These are phyloP conservation scores for Rhizopus arrhizus DNA, from an alignment of 371 early-diverging fungal genomes.

Conservation along the genomic window DNA sequence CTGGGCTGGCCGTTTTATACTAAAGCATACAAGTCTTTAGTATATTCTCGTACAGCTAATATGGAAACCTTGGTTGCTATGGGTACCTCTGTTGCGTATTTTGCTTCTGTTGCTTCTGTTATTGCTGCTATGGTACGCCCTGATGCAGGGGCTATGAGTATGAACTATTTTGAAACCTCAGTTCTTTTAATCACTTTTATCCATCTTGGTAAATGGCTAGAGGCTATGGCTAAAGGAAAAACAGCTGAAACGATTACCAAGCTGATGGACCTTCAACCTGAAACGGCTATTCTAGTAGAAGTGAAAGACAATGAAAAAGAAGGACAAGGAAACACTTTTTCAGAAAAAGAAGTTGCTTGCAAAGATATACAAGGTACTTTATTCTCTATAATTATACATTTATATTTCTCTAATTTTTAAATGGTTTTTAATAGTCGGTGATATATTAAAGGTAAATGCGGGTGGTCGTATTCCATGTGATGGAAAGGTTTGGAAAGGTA, in stretches of 20 bases:
- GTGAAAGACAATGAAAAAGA: not conserved
- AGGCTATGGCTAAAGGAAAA: constrained; percentile 70
- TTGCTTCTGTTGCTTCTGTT: constrained; percentile 59
- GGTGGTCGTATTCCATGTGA: constrained; percentile 74
- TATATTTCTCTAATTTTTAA: not conserved
- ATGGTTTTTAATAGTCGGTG: constrained; percentile 46
- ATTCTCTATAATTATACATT: not conserved
- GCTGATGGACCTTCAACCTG: constrained; percentile 70
- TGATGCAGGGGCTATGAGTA: constrained; percentile 30
- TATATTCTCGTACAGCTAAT: constrained; percentile 63
- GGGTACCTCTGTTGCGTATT: constrained; percentile 70
- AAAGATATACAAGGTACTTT: constrained; percentile 50
- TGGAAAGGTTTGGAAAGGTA: constrained; percentile 65
- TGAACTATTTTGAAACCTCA: constrained; percentile 70
- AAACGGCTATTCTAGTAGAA: constrained; percentile 56
- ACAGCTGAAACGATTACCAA: constrained; percentile 72
- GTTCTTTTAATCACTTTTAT: constrained; percentile 73
- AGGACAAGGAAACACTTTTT: constrained; percentile 15
- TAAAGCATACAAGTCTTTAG: constrained; percentile 57
- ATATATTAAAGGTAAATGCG: constrained; percentile 66
- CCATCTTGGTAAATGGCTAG: constrained; percentile 71
- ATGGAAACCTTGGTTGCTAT: constrained; percentile 74
- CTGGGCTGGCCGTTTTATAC: constrained; percentile 57
- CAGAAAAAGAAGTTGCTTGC: constrained; percentile 44
- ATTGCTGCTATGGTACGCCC: constrained; percentile 53